Evolutionary conservation across 2,329 filamentous ascomycete genomes (phyloP), one percentile per base, ranked within the genome.

Genomic region (Xylariaceae sp.): DNA sequence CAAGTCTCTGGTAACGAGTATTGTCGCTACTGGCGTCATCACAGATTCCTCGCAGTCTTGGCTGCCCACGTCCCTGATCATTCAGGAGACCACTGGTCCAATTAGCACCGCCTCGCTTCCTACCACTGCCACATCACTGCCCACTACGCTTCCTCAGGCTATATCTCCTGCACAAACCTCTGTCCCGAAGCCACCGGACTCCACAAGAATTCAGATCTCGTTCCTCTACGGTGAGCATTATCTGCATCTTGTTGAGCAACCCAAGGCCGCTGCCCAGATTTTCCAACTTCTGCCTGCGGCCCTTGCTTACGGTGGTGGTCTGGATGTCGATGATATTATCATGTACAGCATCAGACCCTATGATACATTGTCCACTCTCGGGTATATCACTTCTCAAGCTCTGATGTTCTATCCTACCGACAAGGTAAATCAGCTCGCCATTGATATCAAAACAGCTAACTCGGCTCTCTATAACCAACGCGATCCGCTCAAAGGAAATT

Each of bases 221-320:
- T 97, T 97, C 81, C 78, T 84, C 55, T 88, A 86, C 70, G 82
- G 84, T 1, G 81, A 96, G 67, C 93, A 95, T 76, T 99, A 94
- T 74, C 77, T 82, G 7, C 96, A 95, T 71, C 89, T 97, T 34
- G 86, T 88, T 9, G 78, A 78, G 18, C 85, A 88, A 63, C 80
- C 85, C 11, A 80, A 87, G 64, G 89, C 92, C 15, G 88, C 90
- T 4, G 85, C 85, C 45, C 93, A 97, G 74, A 90, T 99, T 69
- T 96, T 97, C 77, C 76, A 83, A 56, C 89, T 84, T 65, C 78
- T 97, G 3, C 92, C 92, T 0, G 68, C 79, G 55, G 90, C 89
- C 64, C 80, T 96, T 53, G 77, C 82, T 1, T 82, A 87, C 64
- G 88, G 84, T 49, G 74, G 73, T 53, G 86, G 84, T 51, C 77